A percentile compares a stretch with the other conserved stretches of the same genome.
Evolutionary conservation across 306 rosid genomes (phyloP).

Genomic region (Vigna unguiculata): DNA sequence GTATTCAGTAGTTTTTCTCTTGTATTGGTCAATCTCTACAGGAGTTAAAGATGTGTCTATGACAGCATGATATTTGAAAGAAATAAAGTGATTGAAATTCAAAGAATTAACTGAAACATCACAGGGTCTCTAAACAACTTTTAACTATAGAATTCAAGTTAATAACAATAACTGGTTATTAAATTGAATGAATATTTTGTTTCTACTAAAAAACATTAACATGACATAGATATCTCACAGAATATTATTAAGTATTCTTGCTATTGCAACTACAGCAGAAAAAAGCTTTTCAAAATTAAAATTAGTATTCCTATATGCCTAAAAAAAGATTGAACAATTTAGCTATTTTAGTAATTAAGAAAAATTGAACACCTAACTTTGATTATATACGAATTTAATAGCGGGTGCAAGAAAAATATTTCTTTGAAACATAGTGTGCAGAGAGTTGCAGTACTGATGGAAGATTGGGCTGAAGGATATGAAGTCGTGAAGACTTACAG

Average conservation of each 20-base stretch:
- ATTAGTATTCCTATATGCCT: neutral
- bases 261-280: neutral
- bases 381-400: neutral
- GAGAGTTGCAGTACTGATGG: neutral
- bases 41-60: no score
- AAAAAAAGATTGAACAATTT: neutral
- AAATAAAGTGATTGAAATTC: neutral
- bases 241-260: neutral
- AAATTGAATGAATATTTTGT: neutral
- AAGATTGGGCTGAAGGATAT: neutral
- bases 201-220: neutral
- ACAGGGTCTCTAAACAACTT: neutral
- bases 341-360: neutral
- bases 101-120: neutral
- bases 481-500: conserved; percentile 40
- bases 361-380: neutral
- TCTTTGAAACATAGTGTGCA: neutral
- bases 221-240: neutral
- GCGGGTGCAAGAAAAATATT: neutral
- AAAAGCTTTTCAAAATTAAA: neutral
- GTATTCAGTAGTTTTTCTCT: no score
- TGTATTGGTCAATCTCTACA: no score
- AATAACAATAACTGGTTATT: no score
- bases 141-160: neutral
- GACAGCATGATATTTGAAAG: neutral